Evolutionary conservation across 1,284 basidiomycete species (phyloP), one percentile per base, ranked within the genome.

Genomic region (Fistulina hepatica): DNA sequence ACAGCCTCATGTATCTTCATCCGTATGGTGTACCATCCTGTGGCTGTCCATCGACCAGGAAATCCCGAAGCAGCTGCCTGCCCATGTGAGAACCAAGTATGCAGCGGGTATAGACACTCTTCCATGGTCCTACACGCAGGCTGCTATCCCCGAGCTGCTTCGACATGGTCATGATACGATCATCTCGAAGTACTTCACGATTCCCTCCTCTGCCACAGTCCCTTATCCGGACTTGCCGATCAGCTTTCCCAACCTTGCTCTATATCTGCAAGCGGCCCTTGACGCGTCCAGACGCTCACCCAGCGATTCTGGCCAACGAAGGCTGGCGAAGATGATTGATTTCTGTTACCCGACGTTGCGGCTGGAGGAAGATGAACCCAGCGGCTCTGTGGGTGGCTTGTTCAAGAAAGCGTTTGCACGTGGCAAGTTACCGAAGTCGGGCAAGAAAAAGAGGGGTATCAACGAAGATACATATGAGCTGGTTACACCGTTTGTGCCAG

Each of bases 401-500:
- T 63, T 81, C 46, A 75, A 73, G 52, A 67, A 71, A 27, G 67
- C 80, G 16, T 73, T 81, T 10, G 72, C 75, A 20, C 64, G 72
- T 34, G 62, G 64, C 15, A 62, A 65, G 45, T 69, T 57, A 45
- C 58, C 60, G 30, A 60, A 58, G 34, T 16, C 32, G 38, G 61
- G 65, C 42, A 68, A 56, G 45, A 54, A 58, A 50, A 48, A 59
- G 61, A 37, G 46, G 35, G 59, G 64, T 46, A 67, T 65, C 45
- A 85, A 85, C 49, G 79, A 81, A 48, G 80, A 84, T 43, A 76
- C 74, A 10, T 85, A 76, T 45, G 78, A 83, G 35, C 66, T 84
- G 12, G 80, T 86, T 38, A 86, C 82, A 20, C 82, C 82, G 1
- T 86, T 85, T 54, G 67, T 75, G n/a, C 55, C 70, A n/a, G 69